These are phyloP conservation scores for Mariannaea sp. DNA, from an alignment of 2,329 filamentous ascomycete genomes.

Conservation along the genomic window DNA sequence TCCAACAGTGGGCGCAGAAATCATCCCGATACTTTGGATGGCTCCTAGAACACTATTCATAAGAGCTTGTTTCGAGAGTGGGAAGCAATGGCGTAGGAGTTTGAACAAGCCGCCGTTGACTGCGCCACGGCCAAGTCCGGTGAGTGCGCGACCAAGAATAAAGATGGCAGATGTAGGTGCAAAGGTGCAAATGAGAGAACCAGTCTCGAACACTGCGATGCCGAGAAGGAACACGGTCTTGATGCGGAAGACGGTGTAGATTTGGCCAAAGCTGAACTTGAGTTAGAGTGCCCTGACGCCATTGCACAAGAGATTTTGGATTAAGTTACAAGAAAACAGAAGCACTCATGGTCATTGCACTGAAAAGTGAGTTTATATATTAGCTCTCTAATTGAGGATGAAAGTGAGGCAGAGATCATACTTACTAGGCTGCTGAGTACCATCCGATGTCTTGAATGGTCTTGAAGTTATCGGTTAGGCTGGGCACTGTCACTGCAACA, in stretches of 20 bases:
- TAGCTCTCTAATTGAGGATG: background rate
- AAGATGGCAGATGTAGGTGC: slow-evolving; percentile 43
- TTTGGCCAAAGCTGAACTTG: slow-evolving; percentile 34
- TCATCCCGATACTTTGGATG: slow-evolving; percentile 25
- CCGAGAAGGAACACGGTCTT: slow-evolving; percentile 38
- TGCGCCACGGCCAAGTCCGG: slow-evolving; percentile 40
- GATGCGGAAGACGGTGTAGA: slow-evolving; percentile 39
- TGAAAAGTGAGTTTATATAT: background rate
- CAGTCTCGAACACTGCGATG: slow-evolving; percentile 40
- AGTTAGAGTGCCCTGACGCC: slow-evolving; percentile 2
- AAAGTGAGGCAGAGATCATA: fast-evolving
- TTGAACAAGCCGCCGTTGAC: slow-evolving; percentile 35
- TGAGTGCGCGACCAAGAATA: slow-evolving; percentile 45
- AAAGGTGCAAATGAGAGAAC: slow-evolving; percentile 43
- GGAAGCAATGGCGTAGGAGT: slow-evolving; percentile 31
- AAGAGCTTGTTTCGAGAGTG: slow-evolving; percentile 27
- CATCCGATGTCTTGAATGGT: slow-evolving; percentile 35
- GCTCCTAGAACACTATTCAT: slow-evolving; percentile 29
- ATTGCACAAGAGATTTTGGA: fast-evolving
- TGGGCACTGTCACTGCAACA: slow-evolving; percentile 31
- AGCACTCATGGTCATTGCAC: slow-evolving; percentile 33
- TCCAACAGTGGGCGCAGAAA: slow-evolving; percentile 30
- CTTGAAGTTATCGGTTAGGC: slow-evolving; percentile 33
- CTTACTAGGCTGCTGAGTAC: slow-evolving; percentile 36
- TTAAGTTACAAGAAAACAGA: slow-evolving; percentile 30